These are phyloP conservation scores for Endogone sp. DNA, from an alignment of 192 early-diverging fungal genomes.

Conservation along the genomic window DNA sequence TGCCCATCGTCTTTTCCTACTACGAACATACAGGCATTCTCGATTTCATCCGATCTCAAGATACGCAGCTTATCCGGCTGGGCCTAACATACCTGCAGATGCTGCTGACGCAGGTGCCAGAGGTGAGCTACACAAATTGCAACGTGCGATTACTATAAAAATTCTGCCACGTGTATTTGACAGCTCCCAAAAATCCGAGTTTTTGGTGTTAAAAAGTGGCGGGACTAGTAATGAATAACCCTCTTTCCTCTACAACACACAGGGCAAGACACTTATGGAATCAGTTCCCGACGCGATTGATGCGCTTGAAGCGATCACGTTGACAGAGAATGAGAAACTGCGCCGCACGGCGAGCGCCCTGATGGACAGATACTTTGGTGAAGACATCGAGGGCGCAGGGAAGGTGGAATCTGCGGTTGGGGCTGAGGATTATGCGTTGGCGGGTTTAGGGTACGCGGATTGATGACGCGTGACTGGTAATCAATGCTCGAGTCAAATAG, in stretches of 20 bases:
- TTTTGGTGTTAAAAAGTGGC: too few relatives aligned
- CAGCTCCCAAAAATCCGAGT: neutral
- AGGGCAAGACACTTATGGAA: constrained; percentile 28
- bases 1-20: neutral
- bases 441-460: too few relatives aligned
- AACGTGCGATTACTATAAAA: neutral
- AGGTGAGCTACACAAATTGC: constrained; percentile 7
- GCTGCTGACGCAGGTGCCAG: constrained; percentile 43
- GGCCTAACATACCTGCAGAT: constrained; percentile 58
- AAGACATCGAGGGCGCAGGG: constrained; percentile 34
- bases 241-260: too few relatives aligned
- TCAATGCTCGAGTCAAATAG: too few relatives aligned
- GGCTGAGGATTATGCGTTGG: too few relatives aligned
- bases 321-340: constrained; percentile 44
- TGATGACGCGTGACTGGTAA: too few relatives aligned
- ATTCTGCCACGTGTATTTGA: neutral
- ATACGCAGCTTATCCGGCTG: constrained; percentile 56
- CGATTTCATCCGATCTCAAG: constrained; percentile 61
- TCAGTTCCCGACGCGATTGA: constrained; percentile 41
- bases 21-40: constrained; percentile 29
- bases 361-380: constrained; percentile 58
- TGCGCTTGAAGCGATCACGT: constrained; percentile 53
- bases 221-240: too few relatives aligned
- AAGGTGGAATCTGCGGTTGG: too few relatives aligned
- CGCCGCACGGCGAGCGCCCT: constrained; percentile 41